These are phyloP conservation scores for Gnetum montanum DNA, from an alignment of 75 land plant genomes.

Conservation along the genomic window DNA sequence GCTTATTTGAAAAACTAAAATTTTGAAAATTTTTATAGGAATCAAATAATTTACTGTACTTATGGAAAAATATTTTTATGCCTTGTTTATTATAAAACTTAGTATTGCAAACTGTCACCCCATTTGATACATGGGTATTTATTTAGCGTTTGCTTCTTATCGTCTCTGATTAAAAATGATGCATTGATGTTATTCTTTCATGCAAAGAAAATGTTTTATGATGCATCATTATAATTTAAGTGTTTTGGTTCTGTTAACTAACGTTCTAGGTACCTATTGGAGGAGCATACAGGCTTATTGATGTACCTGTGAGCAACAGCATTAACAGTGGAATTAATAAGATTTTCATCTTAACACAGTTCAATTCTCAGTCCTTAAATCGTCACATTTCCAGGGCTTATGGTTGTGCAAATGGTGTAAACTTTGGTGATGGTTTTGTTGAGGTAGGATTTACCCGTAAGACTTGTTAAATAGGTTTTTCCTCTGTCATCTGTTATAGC, in stretches of 20 bases:
- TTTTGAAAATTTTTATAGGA: no score
- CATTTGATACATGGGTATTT: no score
- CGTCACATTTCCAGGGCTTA: conserved; percentile 85
- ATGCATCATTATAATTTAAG: not conserved
- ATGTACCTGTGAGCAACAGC: conserved; percentile 57
- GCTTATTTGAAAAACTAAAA: no score
- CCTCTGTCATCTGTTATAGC: not conserved
- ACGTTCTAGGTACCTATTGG: conserved; percentile 45
- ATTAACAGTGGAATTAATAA: conserved; percentile 53
- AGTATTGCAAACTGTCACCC: not conserved
- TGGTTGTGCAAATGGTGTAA: conserved; percentile 80
- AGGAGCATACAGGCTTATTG: conserved; percentile 38
- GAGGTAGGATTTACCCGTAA: conserved; percentile 39
- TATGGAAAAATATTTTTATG: no score
- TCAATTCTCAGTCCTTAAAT: conserved; percentile 50
- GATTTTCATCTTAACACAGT: conserved; percentile 38
- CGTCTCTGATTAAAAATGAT: not conserved
- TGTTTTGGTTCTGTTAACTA: not conserved
- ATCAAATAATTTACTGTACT: no score
- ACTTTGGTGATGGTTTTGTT: conserved; percentile 94
- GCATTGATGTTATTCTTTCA: not conserved
- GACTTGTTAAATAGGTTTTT: not conserved
- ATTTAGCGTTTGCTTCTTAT: not conserved
- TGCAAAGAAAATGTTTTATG: not conserved
- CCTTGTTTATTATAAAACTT: not conserved